Evolutionary conservation across 495 filamentous ascomycete species (phyloP), one percentile per base, ranked within the genome.

Genomic region (Apodospora peruviana): DNA sequence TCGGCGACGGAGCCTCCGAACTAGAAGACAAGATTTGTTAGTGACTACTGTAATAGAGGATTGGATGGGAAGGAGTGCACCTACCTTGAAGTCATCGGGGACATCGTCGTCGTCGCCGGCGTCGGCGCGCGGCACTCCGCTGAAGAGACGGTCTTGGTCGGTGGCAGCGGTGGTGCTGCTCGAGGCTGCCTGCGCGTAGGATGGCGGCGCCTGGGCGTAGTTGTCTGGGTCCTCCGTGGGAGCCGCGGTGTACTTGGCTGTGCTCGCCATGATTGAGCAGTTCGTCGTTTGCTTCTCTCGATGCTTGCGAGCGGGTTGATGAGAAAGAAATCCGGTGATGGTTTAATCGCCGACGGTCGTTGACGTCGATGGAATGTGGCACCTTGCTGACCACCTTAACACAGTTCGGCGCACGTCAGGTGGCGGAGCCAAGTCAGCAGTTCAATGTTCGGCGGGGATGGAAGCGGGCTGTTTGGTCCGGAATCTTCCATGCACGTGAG

Each of bases 81-180:
- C 29, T 63, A 86, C 86, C 75, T 95, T 98, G 79, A 98, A 97
- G 73, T 98, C 93, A 77, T 98, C 93, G 4, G 93, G 93, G 38
- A 98, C 64, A 64, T 96, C 90, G 65, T 91, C 86, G 60, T 95
- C 89, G 64, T 81, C 82, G 64, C 79, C 85, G 60, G 94, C 89
- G 64, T 81, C 82, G 64, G 78, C 85, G 52, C 93, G 84, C 45
- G 83, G 76, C 45, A 66, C 76, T 47, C 70, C 73, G 42, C 55
- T 66, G 50, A 72, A 71, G 44, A 74, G 57, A 29, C 59, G 66
- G 40, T 58, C 41, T 49, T 65, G 57, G 40, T 73, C 66, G 29
- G 68, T 66, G 32, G 64, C 57, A 37, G 73, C 66, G 23, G 70
- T 66, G 36, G 64, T 58, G 61, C 52, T 62, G 53, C 52, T 47